phyloP scores from a whole-genome alignment of 78 protist genomes.

The Capsaspora owczarzaki region DNA sequence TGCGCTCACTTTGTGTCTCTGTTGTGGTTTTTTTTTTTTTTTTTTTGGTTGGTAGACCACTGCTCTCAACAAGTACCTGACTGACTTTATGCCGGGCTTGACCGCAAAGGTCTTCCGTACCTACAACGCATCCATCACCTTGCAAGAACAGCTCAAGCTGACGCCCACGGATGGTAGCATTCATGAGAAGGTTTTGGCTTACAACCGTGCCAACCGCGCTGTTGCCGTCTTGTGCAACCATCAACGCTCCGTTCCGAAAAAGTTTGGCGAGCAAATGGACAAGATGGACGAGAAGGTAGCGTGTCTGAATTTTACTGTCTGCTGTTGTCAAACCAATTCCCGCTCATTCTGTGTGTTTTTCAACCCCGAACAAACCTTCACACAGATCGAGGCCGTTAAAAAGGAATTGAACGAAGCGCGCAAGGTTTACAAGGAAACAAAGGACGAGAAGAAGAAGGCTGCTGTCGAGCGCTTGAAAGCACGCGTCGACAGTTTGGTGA shows the following conservation, averaged over 20 bases:
- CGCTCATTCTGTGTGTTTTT: not conserved
- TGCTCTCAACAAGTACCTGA: constrained; percentile 76
- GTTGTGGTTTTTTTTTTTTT: no score
- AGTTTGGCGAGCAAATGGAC: constrained; percentile 19
- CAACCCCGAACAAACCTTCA: not conserved
- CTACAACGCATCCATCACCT: constrained; percentile 92
- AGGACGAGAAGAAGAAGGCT: not conserved
- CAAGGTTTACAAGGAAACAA: constrained; percentile 21
- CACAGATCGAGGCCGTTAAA: not conserved
- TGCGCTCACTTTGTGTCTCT: no score
- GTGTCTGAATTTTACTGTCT: not conserved
- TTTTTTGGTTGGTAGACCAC: no score
- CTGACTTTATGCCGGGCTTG: constrained; percentile 81
- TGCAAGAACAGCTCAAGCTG: constrained; percentile 59
- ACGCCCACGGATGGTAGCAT: constrained; percentile 8
- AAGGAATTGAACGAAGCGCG: constrained; percentile 27
- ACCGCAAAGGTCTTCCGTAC: constrained; percentile 99
- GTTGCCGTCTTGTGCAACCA: constrained; percentile 99
- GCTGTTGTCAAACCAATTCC: not conserved
- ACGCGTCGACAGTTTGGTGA: not conserved
- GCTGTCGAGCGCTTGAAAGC: not conserved
- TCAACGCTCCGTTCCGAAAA: constrained; percentile 60
- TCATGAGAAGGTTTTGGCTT: constrained; percentile 66
- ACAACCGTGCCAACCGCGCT: constrained; percentile 79
- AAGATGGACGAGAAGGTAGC: not conserved